Evolutionary conservation across 2,329 filamentous ascomycete genomes (phyloP), one percentile per base, ranked within the genome.

Genomic region (Colletotrichum tropicicola): DNA sequence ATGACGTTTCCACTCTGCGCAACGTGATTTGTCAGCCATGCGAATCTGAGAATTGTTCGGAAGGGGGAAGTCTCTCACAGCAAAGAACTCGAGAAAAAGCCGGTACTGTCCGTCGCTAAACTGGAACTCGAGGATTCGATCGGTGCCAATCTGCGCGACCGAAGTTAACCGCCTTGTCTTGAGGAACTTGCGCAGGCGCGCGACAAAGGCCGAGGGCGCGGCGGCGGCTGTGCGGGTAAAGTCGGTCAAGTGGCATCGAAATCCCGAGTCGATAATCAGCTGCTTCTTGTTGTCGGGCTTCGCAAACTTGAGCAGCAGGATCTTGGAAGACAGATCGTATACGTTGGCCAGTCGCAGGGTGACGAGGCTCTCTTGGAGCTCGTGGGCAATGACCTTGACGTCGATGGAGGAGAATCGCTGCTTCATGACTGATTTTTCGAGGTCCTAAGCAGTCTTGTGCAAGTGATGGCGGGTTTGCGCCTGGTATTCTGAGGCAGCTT

Each of bases 241-340:
- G 71, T 91, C 89, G 30, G 96, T 98, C 63, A 98, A 84, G 76
- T 99, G 96, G 78, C 93, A 97, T 74, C 96, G 93, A 78, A 99
- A 99, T 28, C 96, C 96, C 2, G 93, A 96, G 77, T 99, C 96
- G 72, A 99, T 89, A 54, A 99, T 84, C 27, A 99, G 85, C 77
- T 98, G 95, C 75, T 96, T 91, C 78, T 94, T 94, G 70, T 91
- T 87, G 73, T 95, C 91, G 44, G 95, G 93, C 77, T 96, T 97
- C 59, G 94, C 90, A 75, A 99, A 96, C 76, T 98, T 98, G 78
- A 99, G 87, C 25, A 98, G 89, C 74, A 98, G 93, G 74, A 98
- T 98, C 75, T 95, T 94, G 69, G 94, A 94, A 68, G 93, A 97
- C 65, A 99, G 88, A 77, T 99, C 96, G 82, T 99, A 98, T 76